A percentile compares a stretch with the other conserved stretches of the same genome.
Evolutionary conservation across 2,329 filamentous ascomycete genomes (phyloP).

Genomic region (Neonectria neomacrospora): DNA sequence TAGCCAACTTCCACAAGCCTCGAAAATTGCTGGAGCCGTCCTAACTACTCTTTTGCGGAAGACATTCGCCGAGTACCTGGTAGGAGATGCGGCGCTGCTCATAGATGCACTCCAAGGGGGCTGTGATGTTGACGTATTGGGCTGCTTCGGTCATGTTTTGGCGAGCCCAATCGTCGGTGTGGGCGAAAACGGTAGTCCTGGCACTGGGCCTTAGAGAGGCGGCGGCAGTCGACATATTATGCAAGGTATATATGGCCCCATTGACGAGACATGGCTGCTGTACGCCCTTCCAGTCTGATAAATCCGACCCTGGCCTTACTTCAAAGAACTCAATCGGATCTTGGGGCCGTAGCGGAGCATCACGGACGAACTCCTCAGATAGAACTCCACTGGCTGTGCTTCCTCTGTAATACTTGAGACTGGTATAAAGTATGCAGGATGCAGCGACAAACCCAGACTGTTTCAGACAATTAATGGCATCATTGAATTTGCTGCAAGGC

Average conservation of each 20-base stretch:
- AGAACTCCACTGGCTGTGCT: slow-evolving; percentile 2
- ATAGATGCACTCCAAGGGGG: too few species aligned
- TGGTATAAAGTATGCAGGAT: slow-evolving; percentile 1
- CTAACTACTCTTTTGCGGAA: too few species aligned
- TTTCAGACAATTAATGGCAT: background rate
- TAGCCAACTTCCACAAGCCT: too few species aligned
- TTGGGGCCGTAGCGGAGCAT: background rate
- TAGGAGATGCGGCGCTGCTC: too few species aligned
- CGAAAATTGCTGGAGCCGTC: too few species aligned
- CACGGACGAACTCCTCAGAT: background rate
- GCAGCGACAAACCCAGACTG: background rate
- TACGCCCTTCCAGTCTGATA: background rate
- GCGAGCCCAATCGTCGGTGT: background rate
- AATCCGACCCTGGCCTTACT: background rate
- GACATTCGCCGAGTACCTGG: too few species aligned
- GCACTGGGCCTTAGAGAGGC: background rate
- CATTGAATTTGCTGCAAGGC: background rate
- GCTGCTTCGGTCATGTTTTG: too few species aligned
- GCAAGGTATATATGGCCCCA: background rate
- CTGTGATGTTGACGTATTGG: too few species aligned
- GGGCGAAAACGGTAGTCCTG: background rate
- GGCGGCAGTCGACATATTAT: slow-evolving; percentile 1
- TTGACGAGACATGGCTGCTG: slow-evolving; percentile 6
- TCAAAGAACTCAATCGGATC: background rate
- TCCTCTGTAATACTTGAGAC: slow-evolving; percentile 4